phyloP scores from a whole-genome alignment of 495 filamentous ascomycete species.

The Penicillium ochrochloron region DNA sequence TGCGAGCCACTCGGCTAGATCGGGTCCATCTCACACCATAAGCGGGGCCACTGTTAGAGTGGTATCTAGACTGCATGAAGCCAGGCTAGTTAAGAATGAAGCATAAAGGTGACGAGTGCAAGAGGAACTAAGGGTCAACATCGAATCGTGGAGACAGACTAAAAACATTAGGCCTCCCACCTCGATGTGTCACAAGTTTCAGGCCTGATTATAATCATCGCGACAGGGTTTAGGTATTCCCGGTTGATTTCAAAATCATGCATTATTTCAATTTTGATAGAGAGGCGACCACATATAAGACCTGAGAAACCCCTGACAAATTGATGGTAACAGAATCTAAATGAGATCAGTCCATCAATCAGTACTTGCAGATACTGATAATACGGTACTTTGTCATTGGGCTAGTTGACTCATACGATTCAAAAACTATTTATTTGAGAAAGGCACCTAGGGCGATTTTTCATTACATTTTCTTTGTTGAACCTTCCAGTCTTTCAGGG shows the following conservation, averaged over 20 bases:
- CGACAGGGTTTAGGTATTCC: neutral
- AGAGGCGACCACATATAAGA: neutral
- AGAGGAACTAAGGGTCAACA: no score
- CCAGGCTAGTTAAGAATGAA: neutral
- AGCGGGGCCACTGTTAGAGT: neutral
- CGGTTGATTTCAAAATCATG: no score
- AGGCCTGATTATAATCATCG: neutral
- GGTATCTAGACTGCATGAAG: neutral
- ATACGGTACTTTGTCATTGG: no score
- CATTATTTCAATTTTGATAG: neutral
- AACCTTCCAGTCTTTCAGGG: no score
- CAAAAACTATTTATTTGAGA: no score
- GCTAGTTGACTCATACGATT: no score
- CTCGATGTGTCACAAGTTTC: neutral
- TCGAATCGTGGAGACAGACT: neutral
- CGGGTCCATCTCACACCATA: neutral
- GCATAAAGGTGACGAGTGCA: no score
- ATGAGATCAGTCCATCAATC: neutral
- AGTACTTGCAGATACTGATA: no score
- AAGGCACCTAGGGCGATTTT: no score
- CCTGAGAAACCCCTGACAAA: neutral
- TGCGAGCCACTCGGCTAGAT: neutral
- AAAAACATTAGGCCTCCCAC: neutral
- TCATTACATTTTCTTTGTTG: neutral
- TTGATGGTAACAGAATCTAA: neutral